These are phyloP conservation scores for carrot (Daucus carota) DNA, from an alignment of 129 eudicot species.

Conservation along the genomic window DH1_v3.0 NC_030387.2:32268001-32268500, in stretches of 20 bases:
- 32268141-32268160: not conserved
- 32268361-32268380: no score
- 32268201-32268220: slow-evolving; percentile 7
- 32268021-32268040: not conserved
- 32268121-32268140: not conserved
- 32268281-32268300: not conserved
- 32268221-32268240: not conserved
- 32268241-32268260: not conserved
- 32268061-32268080: not conserved
- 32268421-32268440: no score
- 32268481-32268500: no score
- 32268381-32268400: no score
- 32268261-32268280: not conserved
- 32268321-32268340: not conserved
- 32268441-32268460: no score
- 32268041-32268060: slow-evolving; percentile 7
- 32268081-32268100: not conserved
- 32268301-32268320: no score
- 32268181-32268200: slow-evolving; percentile 10
- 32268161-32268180: slow-evolving; percentile 6
- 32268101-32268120: not conserved
- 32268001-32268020: slow-evolving; percentile 2
- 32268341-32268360: no score
- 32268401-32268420: no score
- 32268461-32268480: no score